These are phyloP conservation scores for Limnomonas spitsbergensis DNA, from an alignment of 139 green algal genomes.

Conservation along the genomic window DNA sequence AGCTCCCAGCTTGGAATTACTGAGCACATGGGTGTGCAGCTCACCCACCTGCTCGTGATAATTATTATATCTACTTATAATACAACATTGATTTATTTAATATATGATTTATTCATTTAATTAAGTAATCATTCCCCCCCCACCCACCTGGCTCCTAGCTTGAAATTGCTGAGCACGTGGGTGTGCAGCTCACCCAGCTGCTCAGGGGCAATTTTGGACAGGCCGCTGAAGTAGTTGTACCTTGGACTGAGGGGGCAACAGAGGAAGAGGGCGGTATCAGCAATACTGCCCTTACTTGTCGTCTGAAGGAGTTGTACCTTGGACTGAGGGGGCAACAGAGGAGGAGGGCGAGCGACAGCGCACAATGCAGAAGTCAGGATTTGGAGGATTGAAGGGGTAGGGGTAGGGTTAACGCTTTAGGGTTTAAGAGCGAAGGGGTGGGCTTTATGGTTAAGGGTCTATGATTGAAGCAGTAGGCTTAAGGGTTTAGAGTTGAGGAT, in stretches of 20 bases:
- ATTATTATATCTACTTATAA: too few species aligned
- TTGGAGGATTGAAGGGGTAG: too few species aligned
- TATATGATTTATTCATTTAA: neutral
- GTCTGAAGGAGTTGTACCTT: too few species aligned
- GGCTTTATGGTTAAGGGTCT: too few species aligned
- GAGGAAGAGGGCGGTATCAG: neutral
- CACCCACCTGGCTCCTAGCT: neutral
- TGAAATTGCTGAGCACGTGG: slow-evolving; percentile 1
- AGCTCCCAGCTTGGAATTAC: neutral
- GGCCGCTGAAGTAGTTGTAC: slow-evolving; percentile 46
- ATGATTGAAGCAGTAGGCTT: too few species aligned
- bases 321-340: too few species aligned
- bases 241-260: neutral
- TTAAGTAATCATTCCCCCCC: neutral
- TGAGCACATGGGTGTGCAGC: neutral
- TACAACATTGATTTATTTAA: neutral
- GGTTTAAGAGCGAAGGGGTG: too few species aligned
- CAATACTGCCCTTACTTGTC: too few species aligned
- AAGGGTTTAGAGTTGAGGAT: too few species aligned
- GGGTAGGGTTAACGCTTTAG: too few species aligned
- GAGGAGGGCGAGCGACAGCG: too few species aligned
- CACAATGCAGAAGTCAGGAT: too few species aligned
- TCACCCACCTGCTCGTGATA: neutral
- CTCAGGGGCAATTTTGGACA: slow-evolving; percentile 28
- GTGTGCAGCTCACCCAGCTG: neutral